Evolutionary conservation across 768 basidiomycete species (phyloP).

Genomic region (Mycena sanguinolenta): DNA sequence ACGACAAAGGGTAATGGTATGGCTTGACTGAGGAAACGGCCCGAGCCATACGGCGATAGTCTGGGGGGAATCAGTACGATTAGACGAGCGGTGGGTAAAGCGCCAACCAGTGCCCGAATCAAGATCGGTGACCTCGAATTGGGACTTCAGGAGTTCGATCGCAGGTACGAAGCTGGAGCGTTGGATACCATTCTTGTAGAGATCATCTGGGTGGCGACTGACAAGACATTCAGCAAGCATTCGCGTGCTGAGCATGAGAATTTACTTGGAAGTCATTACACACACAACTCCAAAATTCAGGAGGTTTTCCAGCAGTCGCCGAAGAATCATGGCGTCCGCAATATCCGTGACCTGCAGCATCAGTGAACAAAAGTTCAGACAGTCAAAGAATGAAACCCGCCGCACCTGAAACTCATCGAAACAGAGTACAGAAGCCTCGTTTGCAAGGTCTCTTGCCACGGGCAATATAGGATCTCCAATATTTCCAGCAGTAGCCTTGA

Average conservation of each 20-base stretch:
- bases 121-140: slow-evolving; percentile 90
- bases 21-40: slow-evolving; percentile 85
- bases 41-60: slow-evolving; percentile 94
- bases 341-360: slow-evolving; percentile 88
- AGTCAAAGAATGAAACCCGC: slow-evolving; percentile 22
- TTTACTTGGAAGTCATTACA: slow-evolving; percentile 98
- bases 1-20: slow-evolving; percentile 86
- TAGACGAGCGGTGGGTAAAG: not conserved
- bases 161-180: slow-evolving; percentile 94
- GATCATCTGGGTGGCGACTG: slow-evolving; percentile 96
- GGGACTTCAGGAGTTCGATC: slow-evolving; percentile 91
- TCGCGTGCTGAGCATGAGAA: slow-evolving; percentile 12
- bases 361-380: slow-evolving; percentile 17
- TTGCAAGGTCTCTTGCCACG: slow-evolving; percentile 89
- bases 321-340: slow-evolving; percentile 97
- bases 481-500: slow-evolving; percentile 79
- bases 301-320: slow-evolving; percentile 89
- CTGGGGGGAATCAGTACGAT: slow-evolving; percentile 53
- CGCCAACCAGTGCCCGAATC: slow-evolving; percentile 91
- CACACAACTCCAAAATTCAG: slow-evolving; percentile 91
- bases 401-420: slow-evolving; percentile 98
- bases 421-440: slow-evolving; percentile 87
- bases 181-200: slow-evolving; percentile 99
- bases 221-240: slow-evolving; percentile 4
- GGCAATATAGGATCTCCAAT: slow-evolving; percentile 89